Base-by-base conservation (phyloP, 2,329 filamentous ascomycete genomes). In the Colletotrichum tofieldiae region DNA sequence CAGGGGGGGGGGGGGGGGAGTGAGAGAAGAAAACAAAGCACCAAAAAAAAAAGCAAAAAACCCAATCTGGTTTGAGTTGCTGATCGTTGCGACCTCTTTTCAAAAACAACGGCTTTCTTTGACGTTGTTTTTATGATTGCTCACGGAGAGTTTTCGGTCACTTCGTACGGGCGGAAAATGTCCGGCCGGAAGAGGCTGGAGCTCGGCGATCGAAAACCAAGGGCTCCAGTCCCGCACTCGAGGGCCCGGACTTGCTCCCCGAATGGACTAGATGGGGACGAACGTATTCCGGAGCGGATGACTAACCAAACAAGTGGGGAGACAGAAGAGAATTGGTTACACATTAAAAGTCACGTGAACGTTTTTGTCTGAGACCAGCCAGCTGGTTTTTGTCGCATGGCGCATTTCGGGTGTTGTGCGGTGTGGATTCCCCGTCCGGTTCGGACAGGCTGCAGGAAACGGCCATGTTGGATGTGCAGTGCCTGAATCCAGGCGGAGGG, bases 81-180 rank as follows among this genome's bases (percentile, higher is more conserved):
- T 23, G 32, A 51, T 62, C 32, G n/a, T 14, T 23, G 29, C n/a
- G n/a, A 20, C n/a, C 32, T 18, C 12, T 18, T 39, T 18, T 12
- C 35, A 26, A 56, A 5, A 16, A 37, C 2, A 1, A 41, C 14
- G 23, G 3, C 39, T 20, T 60, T n/a, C 35, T n/a, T 54, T 41
- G 60, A 62, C 32, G 45, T 51, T 62, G 16, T 39, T 67, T 67
- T 71, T 67, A 43, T 58, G 20, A 43, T 26, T 52, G 26, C 41
- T 54, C 20, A 37, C 65, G 69, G 69, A 55, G 65, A 64, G 69
- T 72, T 72, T 59, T 64, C 69, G 51, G 69, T 29, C 65, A 72
- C 52, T 69, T 72, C 20, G 37, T 49, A 64, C 11, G 45, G 37
- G 37, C 65, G 59, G 52, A 59, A 64, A 35, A 43, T 11, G 43